Evolutionary conservation across 192 early-diverging fungal genomes (phyloP).

Genomic region (Podochytrium sp.): DNA sequence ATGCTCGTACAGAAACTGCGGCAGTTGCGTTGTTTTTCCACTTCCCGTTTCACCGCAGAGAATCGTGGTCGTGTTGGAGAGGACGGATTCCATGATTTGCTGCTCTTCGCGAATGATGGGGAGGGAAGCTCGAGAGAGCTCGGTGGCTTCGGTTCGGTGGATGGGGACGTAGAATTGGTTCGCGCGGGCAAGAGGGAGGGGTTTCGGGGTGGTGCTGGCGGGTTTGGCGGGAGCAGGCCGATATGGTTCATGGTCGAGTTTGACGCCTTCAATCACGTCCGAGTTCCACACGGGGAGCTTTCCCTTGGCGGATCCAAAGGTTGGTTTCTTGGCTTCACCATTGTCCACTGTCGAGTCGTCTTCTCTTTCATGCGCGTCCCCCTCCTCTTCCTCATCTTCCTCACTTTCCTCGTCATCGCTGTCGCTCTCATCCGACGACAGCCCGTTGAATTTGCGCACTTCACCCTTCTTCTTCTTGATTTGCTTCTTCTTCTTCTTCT

Average conservation of each 20-base stretch:
- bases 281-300: conserved; percentile 37
- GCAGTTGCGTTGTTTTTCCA: conserved; percentile 96
- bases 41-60: conserved; percentile 97
- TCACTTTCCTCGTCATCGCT: conserved; percentile 4
- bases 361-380: not conserved
- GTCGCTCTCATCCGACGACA: conserved; percentile 8
- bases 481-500: conserved; percentile 45
- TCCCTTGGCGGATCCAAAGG: conserved; percentile 1
- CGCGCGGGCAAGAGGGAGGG: not conserved
- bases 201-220: conserved; percentile 7
- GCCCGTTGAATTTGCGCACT: conserved; percentile 26
- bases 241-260: conserved; percentile 16
- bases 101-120: conserved; percentile 96
- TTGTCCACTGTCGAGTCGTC: not conserved
- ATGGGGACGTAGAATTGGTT: conserved; percentile 63
- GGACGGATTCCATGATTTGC: conserved; percentile 95
- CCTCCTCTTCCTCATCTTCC: conserved; percentile 8
- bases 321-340: not conserved
- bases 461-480: conserved; percentile 17
- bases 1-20: conserved; percentile 97
- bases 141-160: conserved; percentile 73
- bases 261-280: conserved; percentile 48
- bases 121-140: conserved; percentile 75
- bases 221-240: conserved; percentile 5
- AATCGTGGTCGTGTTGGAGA: conserved; percentile 82